A percentile compares a stretch with the other conserved stretches of the same genome.
Conservation (phyloP, 129 eudicot genomes). For the Helianthus tuberosus region DNA sequence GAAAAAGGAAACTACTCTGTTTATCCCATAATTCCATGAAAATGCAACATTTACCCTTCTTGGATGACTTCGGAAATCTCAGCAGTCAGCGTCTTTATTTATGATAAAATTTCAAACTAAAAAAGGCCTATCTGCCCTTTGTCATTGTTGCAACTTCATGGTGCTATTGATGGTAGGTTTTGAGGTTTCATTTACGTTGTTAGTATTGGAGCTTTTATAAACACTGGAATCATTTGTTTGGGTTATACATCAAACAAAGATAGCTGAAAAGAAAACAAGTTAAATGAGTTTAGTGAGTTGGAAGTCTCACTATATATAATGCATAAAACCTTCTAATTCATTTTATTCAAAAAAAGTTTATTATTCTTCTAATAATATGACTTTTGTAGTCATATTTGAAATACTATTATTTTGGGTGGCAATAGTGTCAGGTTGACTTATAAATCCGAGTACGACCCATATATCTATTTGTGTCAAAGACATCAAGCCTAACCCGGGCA, state of each 20-base stretch:
- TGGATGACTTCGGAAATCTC: not conserved
- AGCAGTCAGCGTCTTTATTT: conserved; percentile 16
- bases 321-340: not conserved
- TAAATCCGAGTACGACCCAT: no score
- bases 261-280: not conserved
- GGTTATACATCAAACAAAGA: not conserved
- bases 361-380: not conserved
- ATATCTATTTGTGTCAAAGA: no score
- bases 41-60: not conserved
- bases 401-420: not conserved
- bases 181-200: not conserved
- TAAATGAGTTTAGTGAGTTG: not conserved
- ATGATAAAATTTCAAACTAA: not conserved
- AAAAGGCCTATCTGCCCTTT: not conserved
- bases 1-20: not conserved
- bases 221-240: not conserved
- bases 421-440: no score
- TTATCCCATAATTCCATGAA: not conserved
- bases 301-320: not conserved
- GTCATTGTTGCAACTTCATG: not conserved
- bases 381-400: not conserved
- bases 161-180: conserved; percentile 9
- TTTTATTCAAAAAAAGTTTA: not conserved
- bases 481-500: no score
- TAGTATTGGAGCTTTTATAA: not conserved